Evolutionary conservation across 2,329 filamentous ascomycete genomes (phyloP).

Genomic region (Aspergillus aculeatinus): DNA sequence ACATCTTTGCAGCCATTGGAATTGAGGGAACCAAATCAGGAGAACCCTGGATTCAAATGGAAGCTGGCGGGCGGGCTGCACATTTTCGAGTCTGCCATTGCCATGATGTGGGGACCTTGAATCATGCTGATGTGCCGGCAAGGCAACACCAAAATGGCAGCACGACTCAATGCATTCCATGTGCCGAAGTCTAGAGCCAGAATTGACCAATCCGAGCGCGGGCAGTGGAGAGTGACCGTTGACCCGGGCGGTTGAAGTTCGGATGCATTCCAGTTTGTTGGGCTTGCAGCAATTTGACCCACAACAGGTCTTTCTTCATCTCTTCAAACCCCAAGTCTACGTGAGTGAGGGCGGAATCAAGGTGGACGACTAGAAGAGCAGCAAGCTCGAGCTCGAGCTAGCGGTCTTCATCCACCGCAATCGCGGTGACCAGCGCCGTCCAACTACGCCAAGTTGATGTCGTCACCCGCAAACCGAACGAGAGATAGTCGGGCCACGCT

Average conservation of each 20-base stretch:
- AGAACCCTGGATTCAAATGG: background rate
- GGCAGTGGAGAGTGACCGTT: background rate
- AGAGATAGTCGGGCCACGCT: too few relatives aligned
- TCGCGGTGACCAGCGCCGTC: too few relatives aligned
- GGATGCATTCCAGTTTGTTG: background rate
- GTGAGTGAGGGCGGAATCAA: too few relatives aligned
- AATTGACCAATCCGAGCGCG: background rate
- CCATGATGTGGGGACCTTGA: background rate
- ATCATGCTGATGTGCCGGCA: background rate
- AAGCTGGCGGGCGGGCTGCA: background rate
- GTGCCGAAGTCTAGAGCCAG: background rate
- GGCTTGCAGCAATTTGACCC: background rate
- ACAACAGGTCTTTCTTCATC: too few relatives aligned
- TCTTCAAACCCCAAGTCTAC: too few relatives aligned
- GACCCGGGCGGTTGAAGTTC: background rate
- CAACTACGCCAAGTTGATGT: too few relatives aligned
- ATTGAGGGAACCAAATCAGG: too few relatives aligned
- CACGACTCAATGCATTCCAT: background rate
- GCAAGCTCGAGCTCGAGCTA: too few relatives aligned
- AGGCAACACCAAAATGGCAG: background rate
- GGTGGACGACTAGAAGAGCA: too few relatives aligned
- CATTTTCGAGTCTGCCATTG: background rate
- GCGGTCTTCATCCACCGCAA: too few relatives aligned
- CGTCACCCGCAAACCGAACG: too few relatives aligned
- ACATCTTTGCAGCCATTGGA: background rate